These are phyloP conservation scores for Stipa capillata DNA, from an alignment of 176 grass and related monocot species.

Conservation along the genomic window DNA sequence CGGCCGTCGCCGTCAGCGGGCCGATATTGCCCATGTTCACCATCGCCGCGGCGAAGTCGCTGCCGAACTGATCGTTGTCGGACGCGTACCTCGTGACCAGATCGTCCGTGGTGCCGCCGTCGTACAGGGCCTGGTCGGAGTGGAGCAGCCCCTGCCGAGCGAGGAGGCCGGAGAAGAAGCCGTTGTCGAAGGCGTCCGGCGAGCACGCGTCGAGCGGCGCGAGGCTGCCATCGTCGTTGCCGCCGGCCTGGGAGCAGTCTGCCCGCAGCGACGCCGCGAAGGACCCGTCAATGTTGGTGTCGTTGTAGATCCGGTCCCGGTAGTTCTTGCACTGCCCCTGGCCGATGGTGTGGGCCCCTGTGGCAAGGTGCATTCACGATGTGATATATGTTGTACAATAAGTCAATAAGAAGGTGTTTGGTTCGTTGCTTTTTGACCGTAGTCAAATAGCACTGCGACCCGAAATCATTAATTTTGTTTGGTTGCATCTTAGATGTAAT, in stretches of 20 bases:
- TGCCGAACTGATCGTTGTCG: background rate
- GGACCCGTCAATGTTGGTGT: constrained; percentile 43
- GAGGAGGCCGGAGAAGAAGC: constrained; percentile 38
- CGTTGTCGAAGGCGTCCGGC: constrained; percentile 45
- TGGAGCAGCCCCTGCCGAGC: constrained; percentile 25
- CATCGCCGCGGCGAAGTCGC: constrained; percentile 46
- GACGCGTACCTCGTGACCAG: constrained; percentile 21
- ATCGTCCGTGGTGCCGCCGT: constrained; percentile 10
- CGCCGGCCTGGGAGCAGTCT: constrained; percentile 40
- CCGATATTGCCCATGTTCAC: constrained; percentile 31
- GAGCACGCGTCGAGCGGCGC: constrained; percentile 29
- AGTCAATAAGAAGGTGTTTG: too few species aligned
- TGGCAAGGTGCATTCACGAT: background rate
- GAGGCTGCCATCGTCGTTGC: constrained; percentile 11
- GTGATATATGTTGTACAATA: too few species aligned
- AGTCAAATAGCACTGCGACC: too few species aligned
- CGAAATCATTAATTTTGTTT: too few species aligned
- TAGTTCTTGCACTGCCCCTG: constrained; percentile 44
- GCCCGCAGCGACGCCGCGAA: constrained; percentile 28
- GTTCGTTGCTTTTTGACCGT: too few species aligned
- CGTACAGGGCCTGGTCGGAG: constrained; percentile 57
- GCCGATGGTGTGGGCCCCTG: constrained; percentile 82
- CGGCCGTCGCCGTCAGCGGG: constrained; percentile 26
- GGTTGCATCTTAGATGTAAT: too few species aligned
- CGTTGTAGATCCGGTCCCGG: constrained; percentile 63